A percentile compares a stretch with the other conserved stretches of the same genome.
Conservation (phyloP, 345 rosid genomes). For the Rhodamnia argentea region DNA sequence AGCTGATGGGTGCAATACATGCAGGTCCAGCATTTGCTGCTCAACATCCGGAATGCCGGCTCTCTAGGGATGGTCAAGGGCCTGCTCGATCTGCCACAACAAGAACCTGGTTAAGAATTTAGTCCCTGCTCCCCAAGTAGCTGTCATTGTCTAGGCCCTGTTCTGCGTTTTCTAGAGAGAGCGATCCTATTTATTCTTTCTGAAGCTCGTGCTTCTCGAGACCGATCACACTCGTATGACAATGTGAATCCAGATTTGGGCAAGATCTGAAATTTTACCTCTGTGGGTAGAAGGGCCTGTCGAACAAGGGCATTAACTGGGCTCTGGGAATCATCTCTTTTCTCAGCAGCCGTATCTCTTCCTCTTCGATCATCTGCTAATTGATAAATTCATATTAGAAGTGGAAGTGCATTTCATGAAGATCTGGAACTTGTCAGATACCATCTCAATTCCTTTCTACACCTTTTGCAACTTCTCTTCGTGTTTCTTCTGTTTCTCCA, state of each 20-base stretch:
- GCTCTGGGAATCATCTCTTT: conserved; percentile 88
- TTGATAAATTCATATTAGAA: background rate
- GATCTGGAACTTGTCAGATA: background rate
- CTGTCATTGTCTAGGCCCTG: background rate
- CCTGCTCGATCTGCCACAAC: conserved; percentile 49
- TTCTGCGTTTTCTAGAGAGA: background rate
- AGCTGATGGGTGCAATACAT: conserved; percentile 25
- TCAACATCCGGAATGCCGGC: conserved; percentile 45
- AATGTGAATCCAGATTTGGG: background rate
- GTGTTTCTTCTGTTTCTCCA: conserved; percentile 44
- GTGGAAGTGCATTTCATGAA: background rate
- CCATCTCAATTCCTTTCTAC: background rate
- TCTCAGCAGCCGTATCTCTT: conserved; percentile 58
- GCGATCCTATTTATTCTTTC: background rate
- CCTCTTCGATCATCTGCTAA: conserved; percentile 62
- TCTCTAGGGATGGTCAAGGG: conserved; percentile 68
- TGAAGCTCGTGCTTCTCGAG: background rate
- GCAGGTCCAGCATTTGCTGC: conserved; percentile 53
- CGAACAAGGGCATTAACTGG: conserved; percentile 75
- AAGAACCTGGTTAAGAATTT: background rate
- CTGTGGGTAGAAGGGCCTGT: conserved; percentile 75
- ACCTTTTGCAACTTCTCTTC: conserved; percentile 66
- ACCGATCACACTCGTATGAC: background rate
- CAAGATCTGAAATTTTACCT: conserved; percentile 14
- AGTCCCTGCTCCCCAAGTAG: no score